Base-by-base conservation (phyloP, 2,329 filamentous ascomycete genomes). In the Ceratocystiopsis sp. region DNA sequence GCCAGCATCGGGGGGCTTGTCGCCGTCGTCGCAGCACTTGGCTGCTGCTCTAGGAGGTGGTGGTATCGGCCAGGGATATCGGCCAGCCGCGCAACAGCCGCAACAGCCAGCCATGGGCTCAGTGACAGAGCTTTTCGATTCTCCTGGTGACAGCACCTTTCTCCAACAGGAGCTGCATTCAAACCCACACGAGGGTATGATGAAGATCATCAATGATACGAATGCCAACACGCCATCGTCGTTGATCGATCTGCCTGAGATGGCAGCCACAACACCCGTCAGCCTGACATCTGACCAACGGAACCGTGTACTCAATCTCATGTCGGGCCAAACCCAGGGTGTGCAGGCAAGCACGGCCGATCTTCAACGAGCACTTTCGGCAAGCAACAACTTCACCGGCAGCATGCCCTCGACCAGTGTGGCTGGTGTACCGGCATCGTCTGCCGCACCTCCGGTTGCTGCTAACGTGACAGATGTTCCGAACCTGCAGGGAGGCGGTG, bases 151-250 rank as follows among this genome's bases (percentile, higher is more conserved):
- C 4, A 64, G 71, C 18, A 61, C 59, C 8, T 71, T 61, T 43
- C 60, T 76, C 3, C 67, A 71, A 25, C 65, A 71, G 33, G 71
- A 78, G 52, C 63, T 75, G 7, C 66, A 72, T 54, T 58, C 61
- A n/a, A 71, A 71, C 45, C 71, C 71, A 0, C 72, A 73, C 44
- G 71, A 75, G 52, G 67, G 67, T 41, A 76, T 78, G 67, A 75
- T 79, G 69, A 73, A 69, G 52, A 68, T 80, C 32, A 78, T 79
- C 55, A 71, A 77, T 45, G 72, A 75, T 47, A 71, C 75, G 48
- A 78, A 78, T 48, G 72, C 73, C 17, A 65, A 59, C 48, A 73
- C 64, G 49, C 45, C 49, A 4, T 53, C 53, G 48, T 35, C 42
- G 2, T 61, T 64, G 38, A 57, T 73, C 42, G 65, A 75, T 48